These are phyloP conservation scores for Geotrichum histeridarum DNA, from an alignment of 1,139 yeast species.

Conservation along the genomic window DNA sequence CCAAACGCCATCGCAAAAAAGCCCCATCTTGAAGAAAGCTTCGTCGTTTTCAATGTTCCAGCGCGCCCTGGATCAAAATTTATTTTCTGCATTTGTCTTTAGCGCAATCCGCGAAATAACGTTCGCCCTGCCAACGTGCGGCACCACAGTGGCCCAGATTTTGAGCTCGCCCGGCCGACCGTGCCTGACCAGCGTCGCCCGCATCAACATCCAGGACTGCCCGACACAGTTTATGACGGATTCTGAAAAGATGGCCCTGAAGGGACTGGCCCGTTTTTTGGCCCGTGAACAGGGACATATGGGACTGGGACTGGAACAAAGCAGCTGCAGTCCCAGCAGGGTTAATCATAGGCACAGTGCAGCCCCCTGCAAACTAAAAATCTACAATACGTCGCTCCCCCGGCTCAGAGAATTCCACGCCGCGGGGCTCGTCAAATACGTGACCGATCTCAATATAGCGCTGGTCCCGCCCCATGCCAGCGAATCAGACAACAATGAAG, in stretches of 20 bases:
- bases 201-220: conserved; percentile 1
- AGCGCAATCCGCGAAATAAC: background rate
- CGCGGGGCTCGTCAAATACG: background rate
- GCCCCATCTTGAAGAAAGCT: background rate
- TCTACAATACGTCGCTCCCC: conserved; percentile 3
- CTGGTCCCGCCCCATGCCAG: background rate
- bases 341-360: background rate
- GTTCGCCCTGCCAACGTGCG: background rate
- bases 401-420: background rate
- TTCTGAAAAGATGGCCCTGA: no score
- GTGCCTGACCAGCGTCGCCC: background rate
- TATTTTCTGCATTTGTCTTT: background rate
- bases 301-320: no score
- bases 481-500: background rate
- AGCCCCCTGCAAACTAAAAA: background rate
- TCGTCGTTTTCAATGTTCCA: background rate
- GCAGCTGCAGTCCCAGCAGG: background rate
- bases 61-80: background rate
- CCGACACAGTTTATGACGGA: background rate
- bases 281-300: no score
- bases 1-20: background rate
- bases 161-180: background rate
- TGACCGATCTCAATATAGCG: conserved; percentile 1
- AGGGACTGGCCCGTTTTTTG: no score
- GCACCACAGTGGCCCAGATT: background rate